phyloP scores from a whole-genome alignment of 164 flowering plant genomes.

The Cinnamomum chago region DNA sequence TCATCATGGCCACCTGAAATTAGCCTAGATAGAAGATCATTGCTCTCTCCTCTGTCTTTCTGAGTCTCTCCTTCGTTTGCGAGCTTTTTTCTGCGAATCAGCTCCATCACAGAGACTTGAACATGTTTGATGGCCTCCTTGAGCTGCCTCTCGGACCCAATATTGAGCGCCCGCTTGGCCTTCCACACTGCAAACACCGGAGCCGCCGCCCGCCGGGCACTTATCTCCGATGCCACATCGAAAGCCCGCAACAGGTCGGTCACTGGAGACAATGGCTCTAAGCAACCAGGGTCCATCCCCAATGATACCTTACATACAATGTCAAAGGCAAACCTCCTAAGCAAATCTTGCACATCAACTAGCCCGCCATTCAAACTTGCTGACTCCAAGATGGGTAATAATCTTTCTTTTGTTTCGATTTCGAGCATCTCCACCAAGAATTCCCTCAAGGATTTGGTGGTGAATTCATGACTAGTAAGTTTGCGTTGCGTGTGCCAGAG shows the following conservation, averaged over 20 bases:
- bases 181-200: conserved; percentile 61
- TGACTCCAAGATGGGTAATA: conserved; percentile 50
- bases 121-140: conserved; percentile 37
- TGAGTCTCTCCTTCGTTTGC: background rate
- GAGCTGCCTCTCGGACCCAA: conserved; percentile 61
- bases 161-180: conserved; percentile 38
- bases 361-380: conserved; percentile 21
- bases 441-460: conserved; percentile 40
- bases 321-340: conserved; percentile 63
- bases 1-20: conserved; percentile 46
- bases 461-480: conserved; percentile 70
- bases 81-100: conserved; percentile 27
- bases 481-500: conserved; percentile 68
- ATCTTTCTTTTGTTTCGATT: conserved; percentile 40
- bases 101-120: conserved; percentile 38
- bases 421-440: conserved; percentile 36
- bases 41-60: background rate
- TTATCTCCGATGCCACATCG: conserved; percentile 54
- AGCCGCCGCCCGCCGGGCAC: conserved; percentile 54
- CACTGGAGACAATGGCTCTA: conserved; percentile 31
- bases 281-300: conserved; percentile 53
- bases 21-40: conserved; percentile 50
- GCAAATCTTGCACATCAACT: conserved; percentile 50
- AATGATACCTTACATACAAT: conserved; percentile 55
- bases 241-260: conserved; percentile 46